Evolutionary conservation across 352 stramenopile species (phyloP).

Genomic region (Globisporangium camurandrum): DNA sequence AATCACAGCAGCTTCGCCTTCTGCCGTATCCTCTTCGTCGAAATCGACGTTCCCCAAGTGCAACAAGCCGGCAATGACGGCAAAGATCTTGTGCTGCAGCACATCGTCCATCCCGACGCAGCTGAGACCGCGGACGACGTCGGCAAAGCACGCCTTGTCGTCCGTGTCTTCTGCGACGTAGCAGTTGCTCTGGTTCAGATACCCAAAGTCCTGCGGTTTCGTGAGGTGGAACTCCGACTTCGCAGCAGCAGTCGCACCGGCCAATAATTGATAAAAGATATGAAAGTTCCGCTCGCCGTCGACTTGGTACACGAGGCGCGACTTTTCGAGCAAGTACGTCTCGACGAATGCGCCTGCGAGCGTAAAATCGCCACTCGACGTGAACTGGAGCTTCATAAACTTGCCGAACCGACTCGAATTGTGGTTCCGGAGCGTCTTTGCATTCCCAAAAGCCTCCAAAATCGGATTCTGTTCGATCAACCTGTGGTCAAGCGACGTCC

Average conservation of each 20-base stretch:
- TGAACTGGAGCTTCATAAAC: constrained; percentile 95
- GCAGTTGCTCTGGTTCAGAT: constrained; percentile 92
- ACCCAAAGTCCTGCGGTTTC: constrained; percentile 85
- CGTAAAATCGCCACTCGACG: constrained; percentile 74
- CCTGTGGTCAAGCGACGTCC: constrained; percentile 67
- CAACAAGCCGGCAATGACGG: constrained; percentile 89
- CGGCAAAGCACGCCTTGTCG: constrained; percentile 78
- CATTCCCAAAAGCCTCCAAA: constrained; percentile 94
- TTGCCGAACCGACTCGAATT: constrained; percentile 95
- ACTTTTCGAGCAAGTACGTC: constrained; percentile 87
- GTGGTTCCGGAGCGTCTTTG: constrained; percentile 92
- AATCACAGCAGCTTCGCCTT: constrained; percentile 71
- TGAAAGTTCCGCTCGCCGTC: constrained; percentile 93
- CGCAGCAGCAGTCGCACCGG: constrained; percentile 42
- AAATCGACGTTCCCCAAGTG: constrained; percentile 96
- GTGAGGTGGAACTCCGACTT: constrained; percentile 62
- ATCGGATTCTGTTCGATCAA: constrained; percentile 91
- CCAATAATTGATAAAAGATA: constrained; percentile 92
- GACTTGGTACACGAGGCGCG: constrained; percentile 83
- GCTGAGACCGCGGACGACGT: constrained; percentile 57
- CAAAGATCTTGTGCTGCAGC: constrained; percentile 85
- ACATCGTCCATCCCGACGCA: constrained; percentile 71
- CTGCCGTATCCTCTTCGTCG: constrained; percentile 81
- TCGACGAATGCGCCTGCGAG: constrained; percentile 82
- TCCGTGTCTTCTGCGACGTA: constrained; percentile 89